Evolutionary conservation across 257 asterid genomes (phyloP).

Genomic region (Henckelia pumila): DNA sequence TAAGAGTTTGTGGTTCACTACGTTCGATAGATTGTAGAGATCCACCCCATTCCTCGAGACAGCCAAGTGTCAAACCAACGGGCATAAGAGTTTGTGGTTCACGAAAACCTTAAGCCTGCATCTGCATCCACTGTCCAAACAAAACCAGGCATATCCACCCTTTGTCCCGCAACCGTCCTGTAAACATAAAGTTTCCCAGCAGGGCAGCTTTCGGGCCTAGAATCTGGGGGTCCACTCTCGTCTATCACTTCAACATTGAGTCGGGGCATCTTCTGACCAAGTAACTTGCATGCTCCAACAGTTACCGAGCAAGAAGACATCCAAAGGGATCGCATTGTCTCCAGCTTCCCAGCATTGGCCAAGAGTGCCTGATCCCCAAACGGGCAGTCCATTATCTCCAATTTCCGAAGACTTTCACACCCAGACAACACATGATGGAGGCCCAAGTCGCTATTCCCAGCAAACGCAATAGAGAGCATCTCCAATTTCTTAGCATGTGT

Average conservation of each 20-base stretch:
- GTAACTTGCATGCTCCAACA: slow-evolving; percentile 84
- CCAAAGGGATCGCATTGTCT: slow-evolving; percentile 99
- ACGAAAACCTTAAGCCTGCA: slow-evolving; percentile 36
- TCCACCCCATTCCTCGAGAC: neutral
- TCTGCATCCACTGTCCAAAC: slow-evolving; percentile 76
- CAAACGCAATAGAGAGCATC: slow-evolving; percentile 97
- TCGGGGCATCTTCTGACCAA: slow-evolving; percentile 77
- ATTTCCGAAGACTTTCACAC: slow-evolving; percentile 79
- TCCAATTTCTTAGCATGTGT: slow-evolving; percentile 81
- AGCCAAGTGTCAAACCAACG: neutral
- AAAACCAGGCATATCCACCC: slow-evolving; percentile 81
- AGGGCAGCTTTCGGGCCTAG: slow-evolving; percentile 65
- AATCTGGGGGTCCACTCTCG: slow-evolving; percentile 76
- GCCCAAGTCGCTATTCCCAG: slow-evolving; percentile 88
- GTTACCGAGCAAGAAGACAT: slow-evolving; percentile 94
- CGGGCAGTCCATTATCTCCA: slow-evolving; percentile 93
- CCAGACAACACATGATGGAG: slow-evolving; percentile 87
- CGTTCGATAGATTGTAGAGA: too few relatives aligned
- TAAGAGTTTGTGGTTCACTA: neutral
- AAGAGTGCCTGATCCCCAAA: slow-evolving; percentile 93
- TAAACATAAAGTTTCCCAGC: slow-evolving; percentile 81
- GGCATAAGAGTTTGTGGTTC: neutral
- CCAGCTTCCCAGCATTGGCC: slow-evolving; percentile 93
- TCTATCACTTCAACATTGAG: slow-evolving; percentile 91
- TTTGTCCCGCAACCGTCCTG: slow-evolving; percentile 76